Evolutionary conservation across 495 filamentous ascomycete genomes (phyloP).

Genomic region (Aspergillus steynii): DNA sequence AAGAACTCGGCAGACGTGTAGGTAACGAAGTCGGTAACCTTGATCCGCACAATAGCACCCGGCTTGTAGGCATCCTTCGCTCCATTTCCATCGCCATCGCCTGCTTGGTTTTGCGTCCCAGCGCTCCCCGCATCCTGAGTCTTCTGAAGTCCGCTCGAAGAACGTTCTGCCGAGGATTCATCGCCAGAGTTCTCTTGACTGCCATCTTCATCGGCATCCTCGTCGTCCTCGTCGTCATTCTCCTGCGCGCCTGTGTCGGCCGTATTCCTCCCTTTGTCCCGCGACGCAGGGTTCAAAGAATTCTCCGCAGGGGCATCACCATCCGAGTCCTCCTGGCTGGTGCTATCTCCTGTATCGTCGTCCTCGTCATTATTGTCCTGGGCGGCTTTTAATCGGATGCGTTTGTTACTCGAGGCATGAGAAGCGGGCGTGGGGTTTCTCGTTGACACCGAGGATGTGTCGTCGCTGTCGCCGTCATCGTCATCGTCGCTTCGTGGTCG

Average conservation of each 20-base stretch:
- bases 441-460: conserved; percentile 21
- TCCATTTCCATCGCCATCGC: conserved; percentile 13
- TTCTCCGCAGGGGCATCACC: neutral
- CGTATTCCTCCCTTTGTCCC: neutral
- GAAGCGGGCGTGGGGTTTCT: conserved; percentile 20
- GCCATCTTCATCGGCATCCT: conserved; percentile 8
- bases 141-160: conserved; percentile 2
- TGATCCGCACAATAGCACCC: conserved; percentile 87
- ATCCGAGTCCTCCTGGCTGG: conserved; percentile 10
- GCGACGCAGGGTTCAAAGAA: neutral
- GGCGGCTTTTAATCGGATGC: conserved; percentile 29
- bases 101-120: conserved; percentile 1
- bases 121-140: conserved; percentile 2
- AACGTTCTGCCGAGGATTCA: neutral
- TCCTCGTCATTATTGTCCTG: conserved; percentile 15
- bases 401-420: conserved; percentile 30
- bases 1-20: conserved; percentile 88
- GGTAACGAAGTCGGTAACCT: conserved; percentile 89
- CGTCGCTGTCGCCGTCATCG: conserved; percentile 30
- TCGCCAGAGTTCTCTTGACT: neutral
- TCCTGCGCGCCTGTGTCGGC: neutral
- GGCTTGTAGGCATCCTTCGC: conserved; percentile 57
- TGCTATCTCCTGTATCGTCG: conserved; percentile 12
- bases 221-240: neutral
- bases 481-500: conserved; percentile 30